These are phyloP conservation scores for Ophiostoma quercus DNA, from an alignment of 2,329 filamentous ascomycete genomes.

Conservation along the genomic window DNA sequence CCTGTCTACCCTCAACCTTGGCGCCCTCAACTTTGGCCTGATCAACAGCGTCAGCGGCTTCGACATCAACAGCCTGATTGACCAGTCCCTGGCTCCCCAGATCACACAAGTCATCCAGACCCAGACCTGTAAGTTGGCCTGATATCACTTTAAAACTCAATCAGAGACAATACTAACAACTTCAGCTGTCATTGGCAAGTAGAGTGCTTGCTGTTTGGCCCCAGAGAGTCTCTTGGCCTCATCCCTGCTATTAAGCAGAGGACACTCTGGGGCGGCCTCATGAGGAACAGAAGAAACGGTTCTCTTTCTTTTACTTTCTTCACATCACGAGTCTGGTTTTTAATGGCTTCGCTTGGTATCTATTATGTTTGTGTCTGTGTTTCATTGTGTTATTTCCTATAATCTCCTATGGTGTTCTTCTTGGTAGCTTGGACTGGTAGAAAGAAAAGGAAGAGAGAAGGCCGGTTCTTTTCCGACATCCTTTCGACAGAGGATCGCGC, in stretches of 20 bases:
- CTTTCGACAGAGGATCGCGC: background rate
- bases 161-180: background rate
- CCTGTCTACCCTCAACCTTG: slow-evolving; percentile 29
- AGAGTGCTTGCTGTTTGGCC: background rate
- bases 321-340: background rate
- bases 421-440: slow-evolving; percentile 2
- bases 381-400: background rate
- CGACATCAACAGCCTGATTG: slow-evolving; percentile 30
- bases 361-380: background rate
- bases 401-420: slow-evolving; percentile 14
- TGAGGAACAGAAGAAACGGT: background rate
- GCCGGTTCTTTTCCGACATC: slow-evolving; percentile 1
- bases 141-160: too few species aligned
- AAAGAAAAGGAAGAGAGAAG: slow-evolving; percentile 7
- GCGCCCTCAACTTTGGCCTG: slow-evolving; percentile 28
- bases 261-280: background rate
- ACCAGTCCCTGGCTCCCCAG: slow-evolving; percentile 28
- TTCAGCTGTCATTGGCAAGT: background rate
- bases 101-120: slow-evolving; percentile 27
- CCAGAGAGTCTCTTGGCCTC: background rate
- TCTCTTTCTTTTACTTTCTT: slow-evolving; percentile 5
- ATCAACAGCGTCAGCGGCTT: slow-evolving; percentile 31
- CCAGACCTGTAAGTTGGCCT: slow-evolving; percentile 1
- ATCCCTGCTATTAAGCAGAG: background rate
- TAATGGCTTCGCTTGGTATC: background rate